Base-by-base conservation (phyloP, 768 basidiomycete species). In the Paxillus involutus region DNA sequence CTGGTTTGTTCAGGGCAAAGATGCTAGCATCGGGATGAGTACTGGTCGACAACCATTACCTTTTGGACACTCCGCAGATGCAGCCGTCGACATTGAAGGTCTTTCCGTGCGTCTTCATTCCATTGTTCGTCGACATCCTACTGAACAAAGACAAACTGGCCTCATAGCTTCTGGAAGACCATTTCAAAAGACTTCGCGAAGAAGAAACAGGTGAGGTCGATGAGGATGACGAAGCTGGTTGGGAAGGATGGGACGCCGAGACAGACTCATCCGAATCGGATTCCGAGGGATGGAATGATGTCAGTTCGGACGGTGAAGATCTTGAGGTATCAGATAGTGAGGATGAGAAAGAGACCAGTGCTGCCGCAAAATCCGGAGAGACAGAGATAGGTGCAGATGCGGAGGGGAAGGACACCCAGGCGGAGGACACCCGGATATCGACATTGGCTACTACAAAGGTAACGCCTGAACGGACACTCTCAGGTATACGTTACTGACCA, bases 161-260 rank as follows among this genome's bases (percentile, higher is more conserved):
- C 49, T 44, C 30, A 30, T 60, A 95, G 94, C 82, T 96, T 9
- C 77, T 97, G 21, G 94, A 96, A 71, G 88, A 91, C 56, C 93
- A 98, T 68, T 72, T 96, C 44, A 80, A 84, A 55, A 80, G 83
- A 61, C 74, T 88, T 26, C 83, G 84, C 16, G 82, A 85, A 53
- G 91, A 89, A 62, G 78, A 79, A 17, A 78, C 69, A 8, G 69
- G 65, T 16, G 79, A 80, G 6, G 77, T 81, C 47, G 82, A 85
- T 41, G 81, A 84, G 45, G 82, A 86, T 47, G 86, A 84, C 48
- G 81, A 84, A 39, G 79, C 77, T 2, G 90, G 80, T 33, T 96
- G 94, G 94, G 78, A 91, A 14, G 85, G 86, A 41, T 98, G 95
- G 95, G 89, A 94, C 29, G 79, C 89, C 32, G 91, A 89, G 60